These are phyloP conservation scores for Trichoderma sp. DNA, from an alignment of 2,329 filamentous ascomycete genomes.

Conservation along the genomic window DNA sequence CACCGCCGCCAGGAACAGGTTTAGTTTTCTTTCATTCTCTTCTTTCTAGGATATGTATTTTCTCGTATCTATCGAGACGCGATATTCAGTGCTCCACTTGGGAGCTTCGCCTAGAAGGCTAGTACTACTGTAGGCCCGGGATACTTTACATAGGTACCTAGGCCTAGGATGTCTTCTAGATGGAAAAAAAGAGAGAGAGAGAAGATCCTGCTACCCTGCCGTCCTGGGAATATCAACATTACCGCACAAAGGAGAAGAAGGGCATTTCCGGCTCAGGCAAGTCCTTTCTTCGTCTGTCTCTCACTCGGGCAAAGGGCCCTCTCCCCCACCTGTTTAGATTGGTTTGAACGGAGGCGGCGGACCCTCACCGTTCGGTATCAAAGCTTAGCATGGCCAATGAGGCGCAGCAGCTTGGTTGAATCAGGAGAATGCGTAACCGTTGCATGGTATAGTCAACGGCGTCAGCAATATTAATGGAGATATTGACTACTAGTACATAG, in stretches of 20 bases:
- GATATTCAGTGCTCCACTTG: neutral
- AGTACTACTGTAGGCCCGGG: neutral
- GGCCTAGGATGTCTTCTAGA: neutral
- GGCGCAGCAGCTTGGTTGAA: neutral
- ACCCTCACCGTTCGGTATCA: neutral
- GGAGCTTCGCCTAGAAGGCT: neutral
- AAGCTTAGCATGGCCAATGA: neutral
- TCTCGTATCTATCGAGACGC: neutral
- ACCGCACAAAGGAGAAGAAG: neutral
- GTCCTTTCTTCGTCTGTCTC: neutral
- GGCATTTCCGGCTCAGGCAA: neutral
- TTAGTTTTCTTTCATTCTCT: constrained; percentile 1
- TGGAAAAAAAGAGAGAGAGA: neutral
- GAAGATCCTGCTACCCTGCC: neutral
- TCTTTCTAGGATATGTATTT: neutral
- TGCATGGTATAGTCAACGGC: neutral
- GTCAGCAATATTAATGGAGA: neutral
- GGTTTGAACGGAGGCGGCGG: neutral
- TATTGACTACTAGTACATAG: neutral
- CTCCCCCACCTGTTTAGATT: neutral
- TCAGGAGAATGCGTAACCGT: neutral
- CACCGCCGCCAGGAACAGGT: constrained; percentile 18
- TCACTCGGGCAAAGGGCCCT: neutral
- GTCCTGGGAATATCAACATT: neutral
- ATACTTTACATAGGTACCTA: neutral